Evolutionary conservation across 2,329 filamentous ascomycete genomes (phyloP).

Genomic region (Neoscytalidium dimidiatum): DNA sequence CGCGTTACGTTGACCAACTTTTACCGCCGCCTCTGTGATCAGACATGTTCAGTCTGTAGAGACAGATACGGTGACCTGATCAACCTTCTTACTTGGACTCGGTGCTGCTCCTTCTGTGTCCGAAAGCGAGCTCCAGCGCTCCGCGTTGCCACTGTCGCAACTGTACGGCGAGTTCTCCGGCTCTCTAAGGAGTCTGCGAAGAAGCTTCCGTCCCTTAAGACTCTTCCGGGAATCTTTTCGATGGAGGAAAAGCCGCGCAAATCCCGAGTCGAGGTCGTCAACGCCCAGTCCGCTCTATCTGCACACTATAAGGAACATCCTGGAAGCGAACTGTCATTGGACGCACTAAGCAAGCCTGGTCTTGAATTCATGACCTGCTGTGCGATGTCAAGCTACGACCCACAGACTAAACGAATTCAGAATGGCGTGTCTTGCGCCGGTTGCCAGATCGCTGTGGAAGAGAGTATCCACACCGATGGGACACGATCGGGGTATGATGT

Average conservation of each 20-base stretch:
- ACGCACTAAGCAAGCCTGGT: no score
- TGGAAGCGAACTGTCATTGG: background rate
- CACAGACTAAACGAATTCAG: no score
- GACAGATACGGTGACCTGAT: background rate
- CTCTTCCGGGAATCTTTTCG: slow-evolving; percentile 30
- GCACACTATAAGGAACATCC: slow-evolving; percentile 20
- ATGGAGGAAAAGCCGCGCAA: slow-evolving; percentile 25
- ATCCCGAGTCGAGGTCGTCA: slow-evolving; percentile 24
- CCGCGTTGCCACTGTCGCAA: no score
- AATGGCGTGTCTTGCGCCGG: no score
- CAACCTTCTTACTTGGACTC: background rate
- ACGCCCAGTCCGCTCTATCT: slow-evolving; percentile 25
- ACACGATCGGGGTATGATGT: slow-evolving; percentile 24
- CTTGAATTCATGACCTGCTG: no score
- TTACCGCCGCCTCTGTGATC: background rate
- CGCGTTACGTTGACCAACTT: background rate
- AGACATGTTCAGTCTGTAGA: background rate
- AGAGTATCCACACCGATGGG: background rate
- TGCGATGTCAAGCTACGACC: no score
- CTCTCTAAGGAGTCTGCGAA: background rate
- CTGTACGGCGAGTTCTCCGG: no score
- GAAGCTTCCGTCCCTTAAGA: slow-evolving; percentile 27
- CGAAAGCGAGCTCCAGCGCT: no score
- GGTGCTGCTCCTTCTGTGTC: background rate
- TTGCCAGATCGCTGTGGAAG: no score